These are phyloP conservation scores for Conoideocrella luteorostrata DNA, from an alignment of 2,329 filamentous ascomycete species.

Conservation along the genomic window DNA sequence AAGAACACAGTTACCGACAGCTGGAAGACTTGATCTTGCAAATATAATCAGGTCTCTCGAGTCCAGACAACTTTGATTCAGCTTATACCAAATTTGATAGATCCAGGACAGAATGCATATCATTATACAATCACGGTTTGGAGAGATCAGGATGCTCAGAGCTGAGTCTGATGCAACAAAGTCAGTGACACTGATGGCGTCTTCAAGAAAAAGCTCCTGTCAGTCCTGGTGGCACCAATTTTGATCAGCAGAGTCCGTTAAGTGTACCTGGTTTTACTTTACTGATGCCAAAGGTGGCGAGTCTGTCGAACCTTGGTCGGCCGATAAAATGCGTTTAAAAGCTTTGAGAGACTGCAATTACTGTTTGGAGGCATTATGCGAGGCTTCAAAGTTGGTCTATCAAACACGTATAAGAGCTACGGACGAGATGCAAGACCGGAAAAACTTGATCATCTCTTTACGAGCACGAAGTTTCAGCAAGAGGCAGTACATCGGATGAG, in stretches of 20 bases:
- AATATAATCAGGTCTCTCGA: conserved; percentile 26
- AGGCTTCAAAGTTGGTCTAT: conserved; percentile 35
- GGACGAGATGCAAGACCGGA: conserved; percentile 36
- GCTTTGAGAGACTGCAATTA: conserved; percentile 39
- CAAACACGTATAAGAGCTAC: conserved; percentile 39
- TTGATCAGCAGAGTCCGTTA: conserved; percentile 31
- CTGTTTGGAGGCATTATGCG: conserved; percentile 34
- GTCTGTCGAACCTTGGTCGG: conserved; percentile 13
- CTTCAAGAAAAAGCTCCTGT: conserved; percentile 24
- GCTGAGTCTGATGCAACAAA: conserved; percentile 16
- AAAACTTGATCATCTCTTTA: conserved; percentile 37
- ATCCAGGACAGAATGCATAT: conserved; percentile 31
- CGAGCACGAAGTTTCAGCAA: conserved; percentile 33
- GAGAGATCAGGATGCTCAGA: conserved; percentile 28
- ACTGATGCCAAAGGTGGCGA: conserved; percentile 21
- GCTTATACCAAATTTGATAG: conserved; percentile 39
- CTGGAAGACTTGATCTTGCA: conserved; percentile 28
- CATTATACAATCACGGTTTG: conserved; percentile 34
- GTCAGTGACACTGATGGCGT: conserved; percentile 20
- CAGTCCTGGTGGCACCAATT: conserved; percentile 20
- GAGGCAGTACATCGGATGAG: conserved; percentile 41
- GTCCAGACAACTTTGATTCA: conserved; percentile 33
- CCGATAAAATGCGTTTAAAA: conserved; percentile 27
- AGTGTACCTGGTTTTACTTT: conserved; percentile 29
- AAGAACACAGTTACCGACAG: conserved; percentile 28